Evolutionary conservation across 257 asterid genomes (phyloP).

Genomic region (Fraxinus cuspidata): DNA sequence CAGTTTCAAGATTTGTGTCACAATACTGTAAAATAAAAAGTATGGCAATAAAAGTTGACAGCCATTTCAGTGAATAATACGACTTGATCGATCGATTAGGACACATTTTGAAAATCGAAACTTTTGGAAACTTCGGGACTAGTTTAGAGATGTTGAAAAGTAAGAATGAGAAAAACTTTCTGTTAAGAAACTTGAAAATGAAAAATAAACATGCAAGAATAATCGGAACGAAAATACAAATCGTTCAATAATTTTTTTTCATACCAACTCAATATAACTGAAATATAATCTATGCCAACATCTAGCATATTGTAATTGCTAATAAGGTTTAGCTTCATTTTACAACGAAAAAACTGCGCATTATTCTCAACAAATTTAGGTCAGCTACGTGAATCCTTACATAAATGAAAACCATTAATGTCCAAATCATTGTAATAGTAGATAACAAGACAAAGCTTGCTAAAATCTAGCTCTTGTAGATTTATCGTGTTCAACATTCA

Average conservation of each 20-base stretch:
- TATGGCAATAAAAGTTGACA: background rate
- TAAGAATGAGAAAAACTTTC: background rate
- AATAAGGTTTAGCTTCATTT: no score
- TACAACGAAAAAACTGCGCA: no score
- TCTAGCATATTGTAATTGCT: no score
- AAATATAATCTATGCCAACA: no score
- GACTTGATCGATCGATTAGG: no score
- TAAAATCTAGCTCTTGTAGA: constrained; percentile 33
- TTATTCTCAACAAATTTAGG: background rate
- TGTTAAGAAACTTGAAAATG: background rate
- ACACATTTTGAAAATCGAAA: background rate
- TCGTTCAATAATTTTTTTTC: no score
- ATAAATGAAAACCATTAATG: background rate
- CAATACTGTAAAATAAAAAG: background rate
- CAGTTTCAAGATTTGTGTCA: background rate
- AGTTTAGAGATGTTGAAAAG: background rate
- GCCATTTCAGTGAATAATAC: background rate
- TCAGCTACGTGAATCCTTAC: background rate
- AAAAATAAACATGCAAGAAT: no score
- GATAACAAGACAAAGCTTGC: constrained; percentile 30
- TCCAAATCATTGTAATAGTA: background rate
- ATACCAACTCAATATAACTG: no score
- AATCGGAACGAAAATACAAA: no score
- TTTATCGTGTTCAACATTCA: constrained; percentile 27
- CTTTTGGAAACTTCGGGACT: background rate